phyloP scores from a whole-genome alignment of 805 yeast species.

The Pichia insulana region DNA sequence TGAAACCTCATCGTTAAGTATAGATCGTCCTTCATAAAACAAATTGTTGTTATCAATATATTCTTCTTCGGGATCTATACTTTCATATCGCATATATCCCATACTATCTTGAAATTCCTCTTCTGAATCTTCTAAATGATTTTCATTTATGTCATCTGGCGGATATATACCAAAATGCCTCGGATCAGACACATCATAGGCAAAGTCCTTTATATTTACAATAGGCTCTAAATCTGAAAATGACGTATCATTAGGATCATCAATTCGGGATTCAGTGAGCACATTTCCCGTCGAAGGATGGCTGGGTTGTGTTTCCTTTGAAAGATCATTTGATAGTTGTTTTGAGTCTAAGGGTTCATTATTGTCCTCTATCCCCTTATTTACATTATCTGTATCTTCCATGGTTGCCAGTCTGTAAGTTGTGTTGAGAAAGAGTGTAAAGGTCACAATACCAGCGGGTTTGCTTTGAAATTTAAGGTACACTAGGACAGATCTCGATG shows the following conservation, averaged over 20 bases:
- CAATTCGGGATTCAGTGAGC: neutral
- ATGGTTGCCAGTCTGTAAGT: no score
- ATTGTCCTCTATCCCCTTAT: neutral
- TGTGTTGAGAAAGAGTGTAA: no score
- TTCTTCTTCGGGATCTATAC: neutral
- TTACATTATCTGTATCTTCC: neutral
- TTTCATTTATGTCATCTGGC: conserved; percentile 17
- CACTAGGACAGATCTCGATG: no score
- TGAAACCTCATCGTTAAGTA: neutral
- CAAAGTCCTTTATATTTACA: conserved; percentile 58
- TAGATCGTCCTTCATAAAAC: neutral
- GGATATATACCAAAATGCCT: conserved; percentile 50
- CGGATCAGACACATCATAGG: conserved; percentile 62
- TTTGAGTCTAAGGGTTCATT: no score
- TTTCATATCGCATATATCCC: neutral
- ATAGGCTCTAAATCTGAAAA: conserved; percentile 2
- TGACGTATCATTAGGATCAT: neutral
- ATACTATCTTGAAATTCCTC: neutral
- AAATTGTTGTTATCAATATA: neutral
- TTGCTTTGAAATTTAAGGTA: no score
- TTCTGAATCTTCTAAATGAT: conserved; percentile 13
- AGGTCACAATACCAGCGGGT: no score
- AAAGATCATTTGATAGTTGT: no score
- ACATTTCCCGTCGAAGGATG: no score
- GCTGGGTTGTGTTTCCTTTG: no score